Evolutionary conservation across 495 filamentous ascomycete species (phyloP).

Genomic region (Pyrenopolyporus hunteri): DNA sequence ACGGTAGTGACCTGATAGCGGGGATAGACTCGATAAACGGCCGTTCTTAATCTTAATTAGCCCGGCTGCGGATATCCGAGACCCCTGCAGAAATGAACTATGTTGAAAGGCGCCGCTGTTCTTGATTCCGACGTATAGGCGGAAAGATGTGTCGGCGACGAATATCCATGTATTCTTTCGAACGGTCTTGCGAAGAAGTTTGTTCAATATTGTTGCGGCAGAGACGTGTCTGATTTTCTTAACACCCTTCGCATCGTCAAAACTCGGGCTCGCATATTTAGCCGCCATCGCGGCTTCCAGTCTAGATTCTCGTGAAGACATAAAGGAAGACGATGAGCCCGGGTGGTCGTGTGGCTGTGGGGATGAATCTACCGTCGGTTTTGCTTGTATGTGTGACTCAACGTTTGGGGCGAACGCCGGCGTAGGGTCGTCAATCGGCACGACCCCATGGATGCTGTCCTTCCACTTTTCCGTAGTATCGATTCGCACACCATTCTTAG

Average conservation of each 20-base stretch:
- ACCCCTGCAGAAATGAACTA: conserved; percentile 83
- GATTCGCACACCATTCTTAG: conserved; percentile 76
- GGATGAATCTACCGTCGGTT: conserved; percentile 19
- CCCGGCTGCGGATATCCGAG: conserved; percentile 80
- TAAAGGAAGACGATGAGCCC: conserved; percentile 15
- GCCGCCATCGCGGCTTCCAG: conserved; percentile 50
- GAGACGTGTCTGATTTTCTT: conserved; percentile 72
- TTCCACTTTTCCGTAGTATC: conserved; percentile 76
- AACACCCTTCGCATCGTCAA: conserved; percentile 60
- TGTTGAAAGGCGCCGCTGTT: conserved; percentile 89
- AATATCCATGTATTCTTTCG: conserved; percentile 91
- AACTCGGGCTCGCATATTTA: conserved; percentile 60
- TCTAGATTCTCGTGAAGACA: conserved; percentile 35
- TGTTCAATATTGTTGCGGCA: conserved; percentile 71
- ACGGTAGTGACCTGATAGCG: conserved; percentile 83
- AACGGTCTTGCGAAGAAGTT: conserved; percentile 70
- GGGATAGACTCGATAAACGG: conserved; percentile 61
- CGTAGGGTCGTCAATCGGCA: conserved; percentile 65
- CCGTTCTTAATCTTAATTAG: conserved; percentile 85
- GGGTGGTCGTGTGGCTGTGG: conserved; percentile 17
- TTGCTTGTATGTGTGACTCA: conserved; percentile 28
- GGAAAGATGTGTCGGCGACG: conserved; percentile 82
- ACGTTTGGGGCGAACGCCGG: conserved; percentile 53
- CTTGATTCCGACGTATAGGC: conserved; percentile 91
- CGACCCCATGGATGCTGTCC: conserved; percentile 80